Evolutionary conservation across 164 flowering plant species (phyloP).

Genomic region (Houttuynia cordata): DNA sequence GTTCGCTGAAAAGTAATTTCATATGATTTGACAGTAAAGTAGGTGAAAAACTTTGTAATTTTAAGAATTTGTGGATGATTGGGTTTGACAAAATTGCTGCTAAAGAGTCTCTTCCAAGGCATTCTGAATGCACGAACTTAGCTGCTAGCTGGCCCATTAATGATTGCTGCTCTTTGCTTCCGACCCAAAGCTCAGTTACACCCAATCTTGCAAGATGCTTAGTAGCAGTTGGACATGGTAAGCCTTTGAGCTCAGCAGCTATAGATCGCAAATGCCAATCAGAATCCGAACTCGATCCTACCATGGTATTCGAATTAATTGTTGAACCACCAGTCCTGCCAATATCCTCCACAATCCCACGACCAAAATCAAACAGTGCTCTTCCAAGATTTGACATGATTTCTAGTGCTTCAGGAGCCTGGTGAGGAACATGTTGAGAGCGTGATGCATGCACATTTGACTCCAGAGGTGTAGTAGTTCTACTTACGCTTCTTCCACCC

Average conservation of each 20-base stretch:
- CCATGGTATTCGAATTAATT: conserved; percentile 18
- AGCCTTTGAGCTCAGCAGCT: conserved; percentile 61
- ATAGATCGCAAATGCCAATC: conserved; percentile 30
- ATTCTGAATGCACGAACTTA: conserved; percentile 61
- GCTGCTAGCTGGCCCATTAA: conserved; percentile 60
- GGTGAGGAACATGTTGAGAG: conserved; percentile 25
- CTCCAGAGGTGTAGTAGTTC: conserved; percentile 12
- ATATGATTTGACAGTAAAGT: conserved; percentile 55
- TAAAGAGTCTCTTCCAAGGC: conserved; percentile 50
- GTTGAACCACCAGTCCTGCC: conserved; percentile 57
- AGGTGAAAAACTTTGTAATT: conserved; percentile 55
- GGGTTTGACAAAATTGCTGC: conserved; percentile 38
- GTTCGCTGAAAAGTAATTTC: conserved; percentile 59
- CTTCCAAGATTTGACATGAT: conserved; percentile 77
- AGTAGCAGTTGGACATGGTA: conserved; percentile 82
- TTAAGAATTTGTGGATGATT: conserved; percentile 38
- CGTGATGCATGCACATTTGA: conserved; percentile 20
- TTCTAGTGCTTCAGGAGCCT: conserved; percentile 50
- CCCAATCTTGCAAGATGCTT: conserved; percentile 55
- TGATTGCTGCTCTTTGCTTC: conserved; percentile 58
- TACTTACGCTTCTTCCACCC: conserved; percentile 5
- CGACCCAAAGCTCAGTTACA: conserved; percentile 68
- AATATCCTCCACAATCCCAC: conserved; percentile 92
- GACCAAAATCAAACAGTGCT: conserved; percentile 82
- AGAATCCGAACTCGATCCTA: conserved; percentile 16